Evolutionary conservation across 2,329 filamentous ascomycete genomes (phyloP).

Genomic region (Calonectria pseudoreteaudii): DNA sequence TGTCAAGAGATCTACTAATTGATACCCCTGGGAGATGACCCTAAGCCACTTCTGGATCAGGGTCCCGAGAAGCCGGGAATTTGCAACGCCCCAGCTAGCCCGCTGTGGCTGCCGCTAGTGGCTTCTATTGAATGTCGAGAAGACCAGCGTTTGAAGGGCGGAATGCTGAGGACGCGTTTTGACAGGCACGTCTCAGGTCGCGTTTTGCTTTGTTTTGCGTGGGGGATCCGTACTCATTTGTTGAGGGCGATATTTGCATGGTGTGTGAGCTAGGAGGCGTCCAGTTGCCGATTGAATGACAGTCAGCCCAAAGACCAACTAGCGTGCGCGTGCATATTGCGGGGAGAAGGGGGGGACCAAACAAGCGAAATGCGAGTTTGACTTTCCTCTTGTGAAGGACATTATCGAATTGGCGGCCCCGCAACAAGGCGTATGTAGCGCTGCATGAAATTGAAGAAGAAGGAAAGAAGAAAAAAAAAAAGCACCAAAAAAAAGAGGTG

Average conservation of each 20-base stretch:
- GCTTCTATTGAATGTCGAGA: neutral
- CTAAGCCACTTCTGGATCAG: neutral
- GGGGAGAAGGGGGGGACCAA: neutral
- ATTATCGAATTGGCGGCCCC: neutral
- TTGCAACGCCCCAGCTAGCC: neutral
- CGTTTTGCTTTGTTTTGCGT: neutral
- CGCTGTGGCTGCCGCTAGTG: neutral
- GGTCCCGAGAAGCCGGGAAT: neutral
- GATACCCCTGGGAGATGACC: neutral
- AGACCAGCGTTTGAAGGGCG: neutral
- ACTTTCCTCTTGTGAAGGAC: neutral
- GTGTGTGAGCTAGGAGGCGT: neutral
- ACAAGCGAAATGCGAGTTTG: neutral
- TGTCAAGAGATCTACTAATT: neutral
- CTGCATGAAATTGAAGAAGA: neutral
- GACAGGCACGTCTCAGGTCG: neutral
- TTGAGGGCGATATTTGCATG: no score
- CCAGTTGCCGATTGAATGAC: neutral
- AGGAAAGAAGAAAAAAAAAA: no score
- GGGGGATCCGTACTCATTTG: neutral
- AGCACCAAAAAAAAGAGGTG: neutral
- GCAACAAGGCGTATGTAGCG: no score
- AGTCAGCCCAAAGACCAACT: no score
- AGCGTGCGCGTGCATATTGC: neutral
- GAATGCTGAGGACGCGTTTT: no score